Base-by-base conservation (phyloP, 2,329 filamentous ascomycete species). In the Penicillium sp. region DNA sequence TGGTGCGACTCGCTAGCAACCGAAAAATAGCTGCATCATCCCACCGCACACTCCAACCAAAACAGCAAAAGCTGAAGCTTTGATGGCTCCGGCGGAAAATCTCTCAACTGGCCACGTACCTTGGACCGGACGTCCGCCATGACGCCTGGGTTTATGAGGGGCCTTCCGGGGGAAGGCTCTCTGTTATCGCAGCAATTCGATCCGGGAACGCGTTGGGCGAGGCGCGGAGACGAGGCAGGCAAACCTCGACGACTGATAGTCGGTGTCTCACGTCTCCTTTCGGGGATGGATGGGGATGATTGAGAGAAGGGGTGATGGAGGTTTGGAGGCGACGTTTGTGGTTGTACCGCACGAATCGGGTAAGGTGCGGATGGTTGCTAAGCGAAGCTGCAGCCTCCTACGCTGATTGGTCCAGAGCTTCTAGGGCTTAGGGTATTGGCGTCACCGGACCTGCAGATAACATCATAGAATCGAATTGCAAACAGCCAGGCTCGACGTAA, bases 121-220 rank as follows among this genome's bases (percentile, higher is more conserved):
- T 83, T 82, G 71, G 80, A 82, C 78, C 81, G 81, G 76, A 83
- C 79, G 79, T 83, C 81, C 72, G 77, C 70, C 81, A 83, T 83
- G 79, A 81, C 79, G 80, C 75, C 80, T 78, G 76, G 74, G 73
- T 73, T 73, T 78, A 73, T 71, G 71, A 73, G 75, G 76, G 74
- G 79, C 81, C 81, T 83, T 82, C 81, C 79, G 75, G 71, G 66
- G 76, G 80, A 82, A 82, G 81, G 80, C 78, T 75, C 75, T 75
- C 75, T 75, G 73, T 77, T 79, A 80, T 79, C 76, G 77, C 79
- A 74, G 72, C 79, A 81, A 79, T 78, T 79, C 76, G 77, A 69
- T 67, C 59, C 61, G 66, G 67, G 72, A 66, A 59, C 69, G 65
- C 64, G 65, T 55, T 51, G 66, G 66, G 59, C 58, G 53, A 49